These are phyloP conservation scores for Ajuga chamaepitys DNA, from an alignment of 257 asterid species.

Conservation along the genomic window DNA sequence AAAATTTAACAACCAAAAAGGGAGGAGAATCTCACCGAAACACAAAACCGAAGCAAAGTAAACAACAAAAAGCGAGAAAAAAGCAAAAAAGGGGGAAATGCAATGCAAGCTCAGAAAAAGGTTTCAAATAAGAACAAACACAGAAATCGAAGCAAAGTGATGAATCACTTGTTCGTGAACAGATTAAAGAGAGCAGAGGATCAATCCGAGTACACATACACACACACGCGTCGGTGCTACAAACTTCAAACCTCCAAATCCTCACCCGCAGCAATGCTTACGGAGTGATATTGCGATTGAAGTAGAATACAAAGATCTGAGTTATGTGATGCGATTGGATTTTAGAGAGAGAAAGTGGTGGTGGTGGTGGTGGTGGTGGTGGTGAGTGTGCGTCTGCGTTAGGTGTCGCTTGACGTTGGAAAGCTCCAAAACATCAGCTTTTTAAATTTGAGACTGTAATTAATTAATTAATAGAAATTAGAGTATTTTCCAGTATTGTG, in stretches of 20 bases:
- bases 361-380: constrained; percentile 26
- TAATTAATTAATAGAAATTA: neutral
- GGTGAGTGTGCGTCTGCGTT: constrained; percentile 30
- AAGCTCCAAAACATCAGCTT: constrained; percentile 48
- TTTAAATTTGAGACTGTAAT: constrained; percentile 14
- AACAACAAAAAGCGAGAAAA: neutral
- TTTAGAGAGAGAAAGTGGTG: constrained; percentile 23
- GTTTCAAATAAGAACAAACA: constrained; percentile 20
- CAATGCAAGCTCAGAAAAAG: neutral
- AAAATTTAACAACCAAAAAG: neutral
- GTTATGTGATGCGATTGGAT: constrained; percentile 12
- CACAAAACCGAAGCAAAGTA: constrained; percentile 15
- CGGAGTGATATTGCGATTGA: constrained; percentile 10
- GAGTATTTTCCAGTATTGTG: neutral
- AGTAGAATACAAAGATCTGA: constrained; percentile 23
- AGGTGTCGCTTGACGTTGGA: constrained; percentile 65
- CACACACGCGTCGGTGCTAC: neutral
- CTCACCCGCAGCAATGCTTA: constrained; percentile 33
- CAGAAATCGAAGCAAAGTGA: constrained; percentile 31
- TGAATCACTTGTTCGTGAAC: neutral
- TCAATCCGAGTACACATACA: neutral
- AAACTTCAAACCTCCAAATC: neutral
- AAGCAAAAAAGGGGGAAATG: neutral
- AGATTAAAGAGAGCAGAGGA: constrained; percentile 14
- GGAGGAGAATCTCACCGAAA: neutral